Percentiles rank a stretch among this genome's conserved stretches.
These are phyloP conservation scores for Sarocladium kiliense DNA, from an alignment of 2,329 filamentous ascomycete genomes.

Conservation along the genomic window DNA sequence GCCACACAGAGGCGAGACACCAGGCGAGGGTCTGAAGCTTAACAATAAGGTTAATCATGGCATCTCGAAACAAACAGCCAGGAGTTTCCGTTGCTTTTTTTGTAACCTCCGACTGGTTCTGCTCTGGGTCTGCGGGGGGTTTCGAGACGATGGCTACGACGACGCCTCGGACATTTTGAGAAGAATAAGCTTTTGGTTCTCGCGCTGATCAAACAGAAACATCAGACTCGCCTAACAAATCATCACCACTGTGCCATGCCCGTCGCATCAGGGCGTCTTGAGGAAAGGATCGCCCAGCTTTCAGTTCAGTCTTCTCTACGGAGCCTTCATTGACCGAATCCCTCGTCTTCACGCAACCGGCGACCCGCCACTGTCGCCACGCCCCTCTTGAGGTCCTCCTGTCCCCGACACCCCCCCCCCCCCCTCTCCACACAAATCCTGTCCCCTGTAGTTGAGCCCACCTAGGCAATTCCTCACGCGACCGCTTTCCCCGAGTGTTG, in stretches of 20 bases:
- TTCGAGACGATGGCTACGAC: neutral
- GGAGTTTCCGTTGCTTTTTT: neutral
- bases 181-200: neutral
- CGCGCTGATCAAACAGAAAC: neutral
- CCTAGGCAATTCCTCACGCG: slow-evolving; percentile 6
- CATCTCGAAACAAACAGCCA: neutral
- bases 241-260: neutral
- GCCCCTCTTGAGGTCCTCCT: neutral
- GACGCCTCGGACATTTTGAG: too few species aligned
- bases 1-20: neutral
- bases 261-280: neutral
- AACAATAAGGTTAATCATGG: neutral
- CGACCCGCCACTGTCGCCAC: neutral
- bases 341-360: neutral
- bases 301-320: neutral
- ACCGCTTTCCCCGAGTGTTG: neutral
- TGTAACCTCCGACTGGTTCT: neutral
- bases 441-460: neutral
- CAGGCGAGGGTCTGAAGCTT: neutral
- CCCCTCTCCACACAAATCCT: neutral
- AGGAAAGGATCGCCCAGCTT: neutral
- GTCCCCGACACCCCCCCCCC: neutral
- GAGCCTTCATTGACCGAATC: neutral
- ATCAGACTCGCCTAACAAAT: neutral
- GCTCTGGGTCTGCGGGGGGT: neutral